Percentiles rank a stretch among this genome's conserved stretches.
These are phyloP conservation scores for Cetraspora pellucida DNA, from an alignment of 192 early-diverging fungal species.

Conservation along the genomic window DNA sequence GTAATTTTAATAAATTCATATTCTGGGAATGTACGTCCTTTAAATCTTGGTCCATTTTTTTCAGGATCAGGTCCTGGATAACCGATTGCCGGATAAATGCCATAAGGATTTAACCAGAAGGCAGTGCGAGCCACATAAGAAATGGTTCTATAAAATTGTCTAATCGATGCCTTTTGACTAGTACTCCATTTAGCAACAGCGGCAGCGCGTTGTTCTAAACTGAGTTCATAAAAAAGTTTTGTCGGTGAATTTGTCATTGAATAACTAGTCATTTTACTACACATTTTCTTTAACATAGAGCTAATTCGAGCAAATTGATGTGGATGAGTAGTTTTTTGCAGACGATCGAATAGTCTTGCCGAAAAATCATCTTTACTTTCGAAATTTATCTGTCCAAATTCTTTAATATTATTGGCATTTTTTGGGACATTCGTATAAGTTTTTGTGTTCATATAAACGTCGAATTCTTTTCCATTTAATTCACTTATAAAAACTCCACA, in stretches of 20 bases:
- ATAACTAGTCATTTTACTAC: conserved; percentile 36
- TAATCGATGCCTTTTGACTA: conserved; percentile 30
- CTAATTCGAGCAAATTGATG: conserved; percentile 34
- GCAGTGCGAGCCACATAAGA: conserved; percentile 7
- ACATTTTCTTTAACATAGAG: conserved; percentile 35
- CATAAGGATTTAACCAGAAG: conserved; percentile 25
- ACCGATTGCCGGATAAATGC: conserved; percentile 50
- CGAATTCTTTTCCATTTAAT: conserved; percentile 8
- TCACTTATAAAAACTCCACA: conserved; percentile 8
- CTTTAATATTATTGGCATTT: neutral
- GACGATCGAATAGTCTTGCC: conserved; percentile 1
- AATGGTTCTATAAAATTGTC: conserved; percentile 40
- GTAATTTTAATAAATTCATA: conserved; percentile 58
- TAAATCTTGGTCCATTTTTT: conserved; percentile 42
- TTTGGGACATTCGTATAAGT: neutral
- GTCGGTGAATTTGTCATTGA: conserved; percentile 35
- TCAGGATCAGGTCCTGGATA: conserved; percentile 59
- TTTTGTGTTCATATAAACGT: neutral
- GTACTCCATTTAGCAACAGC: conserved; percentile 40
- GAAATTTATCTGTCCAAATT: conserved; percentile 30
- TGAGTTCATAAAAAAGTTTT: conserved; percentile 40
- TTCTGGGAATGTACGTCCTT: conserved; percentile 43
- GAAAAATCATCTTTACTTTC: conserved; percentile 2
- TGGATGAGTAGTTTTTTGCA: neutral
- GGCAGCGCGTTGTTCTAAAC: conserved; percentile 34